phyloP scores from a whole-genome alignment of 129 eudicot species.

The Helichrysum umbraculigerum region DNA sequence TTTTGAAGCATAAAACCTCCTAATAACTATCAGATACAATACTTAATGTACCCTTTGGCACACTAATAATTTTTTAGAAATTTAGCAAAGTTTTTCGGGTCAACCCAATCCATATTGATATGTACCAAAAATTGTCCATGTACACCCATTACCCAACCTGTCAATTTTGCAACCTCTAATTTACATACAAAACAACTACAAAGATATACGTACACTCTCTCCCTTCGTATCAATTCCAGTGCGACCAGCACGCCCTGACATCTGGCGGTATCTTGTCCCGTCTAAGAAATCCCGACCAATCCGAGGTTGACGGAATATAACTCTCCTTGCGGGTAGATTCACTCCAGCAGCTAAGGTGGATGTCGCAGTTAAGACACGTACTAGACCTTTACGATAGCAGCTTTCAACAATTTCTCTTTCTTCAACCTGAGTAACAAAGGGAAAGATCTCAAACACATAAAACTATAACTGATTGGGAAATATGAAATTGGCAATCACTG shows the following conservation, averaged over 20 bases:
- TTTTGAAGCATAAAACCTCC: slow-evolving; percentile 9
- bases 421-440: slow-evolving; percentile 60
- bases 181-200: background rate
- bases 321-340: slow-evolving; percentile 95
- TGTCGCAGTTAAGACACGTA: slow-evolving; percentile 94
- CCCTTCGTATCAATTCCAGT: slow-evolving; percentile 99
- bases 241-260: slow-evolving; percentile 99
- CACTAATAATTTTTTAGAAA: too few species aligned
- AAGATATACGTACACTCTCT: slow-evolving; percentile 83
- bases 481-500: slow-evolving; percentile 1
- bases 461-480: background rate
- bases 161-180: background rate
- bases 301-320: slow-evolving; percentile 93
- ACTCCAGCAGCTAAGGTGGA: slow-evolving; percentile 99
- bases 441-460: slow-evolving; percentile 18
- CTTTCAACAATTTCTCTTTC: slow-evolving; percentile 96
- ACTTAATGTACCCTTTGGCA: too few species aligned
- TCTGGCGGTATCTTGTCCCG: slow-evolving; percentile 90
- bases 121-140: background rate
- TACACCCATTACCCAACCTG: background rate
- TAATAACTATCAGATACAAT: background rate
- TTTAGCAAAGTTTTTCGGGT: too few species aligned
- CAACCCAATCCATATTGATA: background rate
- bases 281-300: slow-evolving; percentile 97
- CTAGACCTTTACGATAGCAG: slow-evolving; percentile 95